Percentiles rank a stretch among this genome's conserved stretches.
phyloP scores from a whole-genome alignment of 2,329 filamentous ascomycete species.

The Fusarium metavorans region DNA sequence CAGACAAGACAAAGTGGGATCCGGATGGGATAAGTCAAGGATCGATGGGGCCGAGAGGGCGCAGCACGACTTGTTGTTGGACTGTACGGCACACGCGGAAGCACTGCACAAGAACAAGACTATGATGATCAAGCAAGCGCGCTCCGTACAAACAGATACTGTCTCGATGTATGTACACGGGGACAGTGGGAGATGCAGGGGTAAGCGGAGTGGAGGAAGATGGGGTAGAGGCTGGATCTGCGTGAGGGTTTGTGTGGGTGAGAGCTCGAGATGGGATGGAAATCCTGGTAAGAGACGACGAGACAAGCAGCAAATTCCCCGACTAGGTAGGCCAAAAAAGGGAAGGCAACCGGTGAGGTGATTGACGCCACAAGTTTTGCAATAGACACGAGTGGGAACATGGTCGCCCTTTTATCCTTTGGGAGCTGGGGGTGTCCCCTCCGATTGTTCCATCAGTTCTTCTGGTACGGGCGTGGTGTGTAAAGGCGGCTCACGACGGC shows the following conservation, averaged over 20 bases:
- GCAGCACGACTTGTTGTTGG: conserved; percentile 8
- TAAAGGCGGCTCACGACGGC: conserved; percentile 25
- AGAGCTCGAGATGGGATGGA: conserved; percentile 27
- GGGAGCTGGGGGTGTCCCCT: neutral
- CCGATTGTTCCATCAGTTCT: neutral
- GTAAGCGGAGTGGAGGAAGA: conserved; percentile 23
- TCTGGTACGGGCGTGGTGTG: conserved; percentile 5
- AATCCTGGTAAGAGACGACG: conserved; percentile 17
- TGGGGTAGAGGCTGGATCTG: conserved; percentile 25
- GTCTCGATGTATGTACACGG: conserved; percentile 3
- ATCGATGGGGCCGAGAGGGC: conserved; percentile 7
- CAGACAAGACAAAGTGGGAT: conserved; percentile 8
- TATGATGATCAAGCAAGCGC: conserved; percentile 7
- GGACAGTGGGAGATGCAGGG: conserved; percentile 11
- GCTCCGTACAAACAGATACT: conserved; percentile 14
- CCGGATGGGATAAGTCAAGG: conserved; percentile 20
- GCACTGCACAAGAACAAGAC: conserved; percentile 1
- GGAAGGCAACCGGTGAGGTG: conserved; percentile 41
- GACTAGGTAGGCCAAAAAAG: conserved; percentile 24
- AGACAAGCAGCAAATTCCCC: conserved; percentile 29
- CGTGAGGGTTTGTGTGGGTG: conserved; percentile 21
- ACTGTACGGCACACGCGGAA: conserved; percentile 17
- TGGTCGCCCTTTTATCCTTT: conserved; percentile 28
- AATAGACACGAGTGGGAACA: conserved; percentile 37
- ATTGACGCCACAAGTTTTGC: conserved; percentile 45